Evolutionary conservation across 148 eudicot species (phyloP).

Genomic region (Nyssa sinensis): DNA sequence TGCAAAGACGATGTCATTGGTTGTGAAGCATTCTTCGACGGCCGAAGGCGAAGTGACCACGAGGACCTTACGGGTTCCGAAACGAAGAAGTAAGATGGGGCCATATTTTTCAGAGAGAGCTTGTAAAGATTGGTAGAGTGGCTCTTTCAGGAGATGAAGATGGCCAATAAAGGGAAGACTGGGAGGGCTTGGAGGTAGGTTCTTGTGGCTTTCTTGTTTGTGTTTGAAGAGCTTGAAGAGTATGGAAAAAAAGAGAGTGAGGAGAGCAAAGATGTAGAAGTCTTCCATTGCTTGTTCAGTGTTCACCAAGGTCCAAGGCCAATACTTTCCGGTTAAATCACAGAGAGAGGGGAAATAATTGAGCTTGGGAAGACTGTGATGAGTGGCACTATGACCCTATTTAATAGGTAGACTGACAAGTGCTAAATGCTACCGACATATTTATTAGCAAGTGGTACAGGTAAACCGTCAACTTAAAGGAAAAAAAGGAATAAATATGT

Average conservation of each 20-base stretch:
- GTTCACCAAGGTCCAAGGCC: too few relatives aligned
- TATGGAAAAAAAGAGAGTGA: not conserved
- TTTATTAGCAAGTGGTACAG: too few relatives aligned
- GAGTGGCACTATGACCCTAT: too few relatives aligned
- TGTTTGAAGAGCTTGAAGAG: not conserved
- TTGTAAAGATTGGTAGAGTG: slow-evolving; percentile 22
- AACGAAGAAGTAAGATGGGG: slow-evolving; percentile 17
- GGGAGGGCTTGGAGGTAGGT: slow-evolving; percentile 34
- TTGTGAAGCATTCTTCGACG: slow-evolving; percentile 33
- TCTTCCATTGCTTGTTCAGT: not conserved
- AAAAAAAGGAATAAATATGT: too few relatives aligned
- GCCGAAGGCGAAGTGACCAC: slow-evolving; percentile 30
- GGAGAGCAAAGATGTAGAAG: not conserved
- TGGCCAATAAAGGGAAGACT: slow-evolving; percentile 37
- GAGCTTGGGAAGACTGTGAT: too few relatives aligned
- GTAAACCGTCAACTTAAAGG: too few relatives aligned
- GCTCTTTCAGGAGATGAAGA: slow-evolving; percentile 29
- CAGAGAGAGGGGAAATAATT: too few relatives aligned
- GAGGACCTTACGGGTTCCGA: slow-evolving; percentile 26
- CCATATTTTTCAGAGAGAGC: slow-evolving; percentile 25
- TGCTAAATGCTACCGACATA: too few relatives aligned
- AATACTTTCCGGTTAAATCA: too few relatives aligned
- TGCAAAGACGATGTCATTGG: slow-evolving; percentile 29
- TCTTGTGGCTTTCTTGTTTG: not conserved
- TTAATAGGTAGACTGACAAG: too few relatives aligned